Percentiles rank a stretch among this genome's conserved stretches.
phyloP scores from a whole-genome alignment of 2,329 filamentous ascomycete species.

The Microdochium bolleyi region DNA sequence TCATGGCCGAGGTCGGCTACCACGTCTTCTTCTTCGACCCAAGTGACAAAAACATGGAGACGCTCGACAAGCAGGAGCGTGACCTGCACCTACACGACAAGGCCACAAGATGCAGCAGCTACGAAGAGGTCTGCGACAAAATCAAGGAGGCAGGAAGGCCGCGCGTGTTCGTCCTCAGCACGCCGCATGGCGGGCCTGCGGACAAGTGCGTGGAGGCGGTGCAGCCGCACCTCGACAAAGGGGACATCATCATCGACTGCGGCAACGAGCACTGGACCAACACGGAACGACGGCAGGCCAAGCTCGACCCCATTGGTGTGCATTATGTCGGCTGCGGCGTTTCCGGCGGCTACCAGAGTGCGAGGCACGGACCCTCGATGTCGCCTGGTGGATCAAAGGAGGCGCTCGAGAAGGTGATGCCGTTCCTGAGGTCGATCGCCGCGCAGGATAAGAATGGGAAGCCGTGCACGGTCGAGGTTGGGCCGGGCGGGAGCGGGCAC shows the following conservation, averaged over 20 bases:
- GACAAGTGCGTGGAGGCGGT: conserved; percentile 27
- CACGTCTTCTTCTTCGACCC: conserved; percentile 48
- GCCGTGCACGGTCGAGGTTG: conserved; percentile 53
- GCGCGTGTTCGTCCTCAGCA: conserved; percentile 42
- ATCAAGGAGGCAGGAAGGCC: conserved; percentile 28
- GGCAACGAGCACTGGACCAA: conserved; percentile 61
- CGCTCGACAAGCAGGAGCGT: conserved; percentile 19
- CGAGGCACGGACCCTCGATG: conserved; percentile 57
- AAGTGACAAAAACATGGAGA: conserved; percentile 36
- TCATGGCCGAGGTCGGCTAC: conserved; percentile 48
- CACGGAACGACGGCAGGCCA: conserved; percentile 54
- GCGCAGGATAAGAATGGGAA: conserved; percentile 53
- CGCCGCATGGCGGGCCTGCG: conserved; percentile 35
- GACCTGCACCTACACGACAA: conserved; percentile 7
- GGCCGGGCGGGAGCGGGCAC: conserved; percentile 57
- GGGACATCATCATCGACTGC: conserved; percentile 62
- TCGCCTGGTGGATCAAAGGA: conserved; percentile 54
- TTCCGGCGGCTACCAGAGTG: conserved; percentile 61
- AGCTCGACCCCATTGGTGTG: conserved; percentile 48
- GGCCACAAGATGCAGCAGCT: conserved; percentile 21
- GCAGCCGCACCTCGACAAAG: conserved; percentile 40
- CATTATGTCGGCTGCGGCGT: conserved; percentile 62
- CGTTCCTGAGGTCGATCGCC: conserved; percentile 51
- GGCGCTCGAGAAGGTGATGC: conserved; percentile 49
- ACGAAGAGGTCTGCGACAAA: conserved; percentile 39